These are phyloP conservation scores for Zanthoxylum bungeanum DNA, from an alignment of 345 rosid species.

Conservation along the genomic window DNA sequence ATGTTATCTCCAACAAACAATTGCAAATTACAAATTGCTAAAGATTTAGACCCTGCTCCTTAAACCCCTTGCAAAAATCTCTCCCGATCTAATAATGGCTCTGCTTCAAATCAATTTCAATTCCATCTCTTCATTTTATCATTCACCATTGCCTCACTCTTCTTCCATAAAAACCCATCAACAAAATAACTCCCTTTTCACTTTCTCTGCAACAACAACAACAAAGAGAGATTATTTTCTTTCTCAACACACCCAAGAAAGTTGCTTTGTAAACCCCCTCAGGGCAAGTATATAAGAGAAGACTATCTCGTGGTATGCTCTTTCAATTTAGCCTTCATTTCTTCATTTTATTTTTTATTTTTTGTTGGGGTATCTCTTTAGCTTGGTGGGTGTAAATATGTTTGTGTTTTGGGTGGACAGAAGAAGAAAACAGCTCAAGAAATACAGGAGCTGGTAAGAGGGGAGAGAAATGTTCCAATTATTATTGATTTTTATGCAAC, in stretches of 20 bases:
- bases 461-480: slow-evolving; percentile 71
- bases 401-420: slow-evolving; percentile 37
- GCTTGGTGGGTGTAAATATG: not conserved
- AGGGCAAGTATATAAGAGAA: slow-evolving; percentile 69
- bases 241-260: slow-evolving; percentile 51
- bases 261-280: slow-evolving; percentile 73
- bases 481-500: slow-evolving; percentile 92
- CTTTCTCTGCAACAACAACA: slow-evolving; percentile 21
- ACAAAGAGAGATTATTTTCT: slow-evolving; percentile 30
- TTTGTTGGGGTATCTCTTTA: not conserved
- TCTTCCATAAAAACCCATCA: slow-evolving; percentile 29
- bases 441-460: slow-evolving; percentile 78
- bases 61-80: slow-evolving; percentile 4
- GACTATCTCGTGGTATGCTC: slow-evolving; percentile 82
- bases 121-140: slow-evolving; percentile 9
- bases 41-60: not conserved
- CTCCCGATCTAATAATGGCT: slow-evolving; percentile 40
- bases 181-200: slow-evolving; percentile 22
- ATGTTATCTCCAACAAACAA: not conserved
- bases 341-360: not conserved
- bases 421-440: slow-evolving; percentile 72
- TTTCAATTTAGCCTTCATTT: not conserved
- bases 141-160: slow-evolving; percentile 22
- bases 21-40: not conserved
- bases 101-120: slow-evolving; percentile 40